These are phyloP conservation scores for Gonium pectorale DNA, from an alignment of 139 green algal genomes.

Conservation along the genomic window DNA sequence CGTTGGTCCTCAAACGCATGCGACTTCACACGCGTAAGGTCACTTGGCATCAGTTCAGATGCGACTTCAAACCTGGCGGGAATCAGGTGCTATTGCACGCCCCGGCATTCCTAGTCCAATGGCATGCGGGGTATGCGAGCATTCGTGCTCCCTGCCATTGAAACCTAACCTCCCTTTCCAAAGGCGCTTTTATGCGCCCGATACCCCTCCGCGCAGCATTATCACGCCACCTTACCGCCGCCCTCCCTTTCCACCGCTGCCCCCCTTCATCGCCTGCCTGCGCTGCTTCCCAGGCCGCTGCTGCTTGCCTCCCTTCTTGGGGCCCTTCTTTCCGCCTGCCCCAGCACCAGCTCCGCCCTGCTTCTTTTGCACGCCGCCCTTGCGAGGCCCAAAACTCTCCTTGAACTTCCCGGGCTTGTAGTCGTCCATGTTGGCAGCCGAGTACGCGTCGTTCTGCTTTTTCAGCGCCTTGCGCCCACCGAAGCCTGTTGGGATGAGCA, in stretches of 20 bases:
- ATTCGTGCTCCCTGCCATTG: too few relatives aligned
- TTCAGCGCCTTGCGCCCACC: conserved; percentile 84
- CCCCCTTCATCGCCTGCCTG: conserved; percentile 46
- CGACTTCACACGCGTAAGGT: too few relatives aligned
- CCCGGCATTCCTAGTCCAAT: too few relatives aligned
- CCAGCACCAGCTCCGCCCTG: conserved; percentile 11
- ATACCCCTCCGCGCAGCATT: too few relatives aligned
- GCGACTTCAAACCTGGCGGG: too few relatives aligned
- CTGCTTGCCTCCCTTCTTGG: conserved; percentile 21
- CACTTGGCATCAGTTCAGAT: too few relatives aligned
- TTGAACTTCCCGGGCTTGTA: conserved; percentile 61
- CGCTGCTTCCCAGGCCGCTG: conserved; percentile 73
- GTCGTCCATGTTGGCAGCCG: conserved; percentile 81
- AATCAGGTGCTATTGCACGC: too few relatives aligned
- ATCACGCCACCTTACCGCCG: background rate
- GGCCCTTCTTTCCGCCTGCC: conserved; percentile 19
- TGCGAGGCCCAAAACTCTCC: conserved; percentile 26
- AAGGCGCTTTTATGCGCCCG: too few relatives aligned
- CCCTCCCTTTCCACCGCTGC: conserved; percentile 16
- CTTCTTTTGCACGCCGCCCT: conserved; percentile 42
- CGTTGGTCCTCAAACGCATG: too few relatives aligned
- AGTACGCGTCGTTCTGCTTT: conserved; percentile 94
- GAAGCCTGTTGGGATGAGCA: conserved; percentile 72
- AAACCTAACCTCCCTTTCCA: too few relatives aligned
- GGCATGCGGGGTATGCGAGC: too few relatives aligned